phyloP scores from a whole-genome alignment of 2,329 filamentous ascomycete genomes.

The Pseudogymnoascus sp. region DNA sequence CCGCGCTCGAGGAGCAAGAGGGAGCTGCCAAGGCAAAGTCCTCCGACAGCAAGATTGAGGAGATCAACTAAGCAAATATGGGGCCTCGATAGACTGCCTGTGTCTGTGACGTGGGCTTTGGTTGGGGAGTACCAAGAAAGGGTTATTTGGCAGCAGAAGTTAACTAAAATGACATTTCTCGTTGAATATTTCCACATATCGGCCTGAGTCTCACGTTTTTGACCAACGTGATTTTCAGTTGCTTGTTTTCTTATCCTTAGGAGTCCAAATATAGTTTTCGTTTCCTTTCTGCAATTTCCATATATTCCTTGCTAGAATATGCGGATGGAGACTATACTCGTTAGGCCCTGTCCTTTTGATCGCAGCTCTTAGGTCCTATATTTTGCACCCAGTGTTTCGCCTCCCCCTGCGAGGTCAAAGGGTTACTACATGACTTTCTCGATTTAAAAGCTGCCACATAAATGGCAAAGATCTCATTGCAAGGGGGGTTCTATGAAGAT shows the following conservation, averaged over 20 bases:
- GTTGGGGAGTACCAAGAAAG: neutral
- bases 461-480: no score
- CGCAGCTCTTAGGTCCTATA: neutral
- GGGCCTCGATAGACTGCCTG: neutral
- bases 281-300: neutral
- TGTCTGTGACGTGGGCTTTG: neutral
- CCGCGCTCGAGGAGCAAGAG: constrained; percentile 61
- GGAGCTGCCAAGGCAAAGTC: constrained; percentile 35
- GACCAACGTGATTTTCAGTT: neutral
- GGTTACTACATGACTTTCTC: no score
- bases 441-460: no score
- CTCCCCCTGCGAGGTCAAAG: neutral
- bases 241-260: neutral
- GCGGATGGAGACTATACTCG: neutral
- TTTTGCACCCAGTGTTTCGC: neutral
- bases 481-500: no score
- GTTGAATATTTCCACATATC: constrained; percentile 4
- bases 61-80: constrained; percentile 21
- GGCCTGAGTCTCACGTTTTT: neutral
- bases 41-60: constrained; percentile 32
- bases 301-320: neutral
- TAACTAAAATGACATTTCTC: neutral
- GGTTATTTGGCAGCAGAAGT: neutral
- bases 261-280: neutral
- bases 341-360: neutral